Percentiles rank a stretch among this genome's conserved stretches.
Conservation (phyloP, 2,329 filamentous ascomycete species). For the Cadophora malorum region DNA sequence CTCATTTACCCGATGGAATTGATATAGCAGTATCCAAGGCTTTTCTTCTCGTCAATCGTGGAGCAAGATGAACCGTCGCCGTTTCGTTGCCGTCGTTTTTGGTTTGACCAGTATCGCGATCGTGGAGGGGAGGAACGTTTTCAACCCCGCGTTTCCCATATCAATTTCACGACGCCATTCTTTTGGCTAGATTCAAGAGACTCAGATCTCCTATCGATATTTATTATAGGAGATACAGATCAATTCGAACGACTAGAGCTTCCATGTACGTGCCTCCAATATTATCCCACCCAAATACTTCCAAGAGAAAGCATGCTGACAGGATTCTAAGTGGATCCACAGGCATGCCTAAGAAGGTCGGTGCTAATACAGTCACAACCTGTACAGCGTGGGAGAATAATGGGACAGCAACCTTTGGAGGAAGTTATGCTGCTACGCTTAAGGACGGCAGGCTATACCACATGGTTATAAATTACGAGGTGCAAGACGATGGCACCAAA, state of each 20-base stretch:
- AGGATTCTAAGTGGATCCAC: not conserved
- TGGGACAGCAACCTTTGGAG: constrained; percentile 8
- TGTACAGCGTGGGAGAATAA: not conserved
- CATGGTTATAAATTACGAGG: not conserved
- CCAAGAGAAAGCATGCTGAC: not conserved
- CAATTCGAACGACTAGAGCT: not conserved
- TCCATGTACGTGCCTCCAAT: not conserved
- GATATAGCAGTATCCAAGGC: not conserved
- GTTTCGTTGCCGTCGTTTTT: not conserved
- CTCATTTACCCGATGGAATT: not conserved
- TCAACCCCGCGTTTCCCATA: not conserved
- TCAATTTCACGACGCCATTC: not conserved
- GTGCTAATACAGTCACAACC: not conserved
- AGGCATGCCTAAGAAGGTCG: not conserved
- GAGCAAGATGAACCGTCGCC: not conserved
- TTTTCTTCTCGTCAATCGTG: not conserved
- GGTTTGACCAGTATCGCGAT: not conserved
- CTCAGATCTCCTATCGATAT: not conserved
- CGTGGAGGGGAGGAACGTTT: not conserved
- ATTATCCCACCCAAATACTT: not conserved
- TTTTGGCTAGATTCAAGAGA: not conserved
- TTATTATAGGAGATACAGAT: not conserved
- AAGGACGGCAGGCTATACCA: not conserved
- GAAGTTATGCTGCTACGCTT: not conserved
- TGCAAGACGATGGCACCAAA: not conserved